phyloP scores from a whole-genome alignment of 2,329 filamentous ascomycete species.

The Cladorrhinum sp. region DNA sequence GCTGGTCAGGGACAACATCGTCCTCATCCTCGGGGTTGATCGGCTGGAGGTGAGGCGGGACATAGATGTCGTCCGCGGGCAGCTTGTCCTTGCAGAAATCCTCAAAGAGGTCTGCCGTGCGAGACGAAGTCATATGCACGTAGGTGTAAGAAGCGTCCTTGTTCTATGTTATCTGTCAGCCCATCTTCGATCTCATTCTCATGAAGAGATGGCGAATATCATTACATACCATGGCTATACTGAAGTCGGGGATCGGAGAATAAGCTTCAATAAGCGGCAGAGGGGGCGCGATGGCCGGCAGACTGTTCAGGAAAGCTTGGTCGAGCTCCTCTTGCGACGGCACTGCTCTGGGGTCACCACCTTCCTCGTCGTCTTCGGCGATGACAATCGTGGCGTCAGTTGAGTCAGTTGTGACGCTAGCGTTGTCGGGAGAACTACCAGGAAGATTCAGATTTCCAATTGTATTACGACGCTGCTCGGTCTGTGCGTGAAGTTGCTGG shows the following conservation, averaged over 20 bases:
- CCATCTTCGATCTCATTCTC: background rate
- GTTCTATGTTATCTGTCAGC: slow-evolving; percentile 41
- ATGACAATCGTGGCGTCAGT: too few relatives aligned
- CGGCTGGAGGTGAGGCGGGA: slow-evolving; percentile 75
- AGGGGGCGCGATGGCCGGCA: background rate
- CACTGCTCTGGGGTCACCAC: too few relatives aligned
- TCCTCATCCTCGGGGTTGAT: slow-evolving; percentile 87
- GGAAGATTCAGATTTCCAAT: too few relatives aligned
- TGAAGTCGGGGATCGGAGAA: background rate
- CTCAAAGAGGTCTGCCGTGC: slow-evolving; percentile 76
- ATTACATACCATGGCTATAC: background rate
- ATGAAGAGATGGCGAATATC: too few relatives aligned
- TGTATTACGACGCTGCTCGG: too few relatives aligned
- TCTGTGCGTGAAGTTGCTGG: too few relatives aligned
- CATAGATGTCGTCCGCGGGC: slow-evolving; percentile 76
- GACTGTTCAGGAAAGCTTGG: background rate
- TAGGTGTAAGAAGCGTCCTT: slow-evolving; percentile 75
- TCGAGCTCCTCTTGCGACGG: background rate
- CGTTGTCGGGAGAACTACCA: too few relatives aligned
- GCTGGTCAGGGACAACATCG: slow-evolving; percentile 83
- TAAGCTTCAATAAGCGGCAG: background rate
- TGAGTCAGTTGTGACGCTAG: too few relatives aligned
- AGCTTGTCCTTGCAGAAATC: slow-evolving; percentile 69
- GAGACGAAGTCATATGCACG: slow-evolving; percentile 69
- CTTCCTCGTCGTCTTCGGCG: too few relatives aligned